A percentile compares a stretch with the other conserved stretches of the same genome.
phyloP scores from a whole-genome alignment of 1,284 basidiomycete genomes.

The Trichosporon asahii region DNA sequence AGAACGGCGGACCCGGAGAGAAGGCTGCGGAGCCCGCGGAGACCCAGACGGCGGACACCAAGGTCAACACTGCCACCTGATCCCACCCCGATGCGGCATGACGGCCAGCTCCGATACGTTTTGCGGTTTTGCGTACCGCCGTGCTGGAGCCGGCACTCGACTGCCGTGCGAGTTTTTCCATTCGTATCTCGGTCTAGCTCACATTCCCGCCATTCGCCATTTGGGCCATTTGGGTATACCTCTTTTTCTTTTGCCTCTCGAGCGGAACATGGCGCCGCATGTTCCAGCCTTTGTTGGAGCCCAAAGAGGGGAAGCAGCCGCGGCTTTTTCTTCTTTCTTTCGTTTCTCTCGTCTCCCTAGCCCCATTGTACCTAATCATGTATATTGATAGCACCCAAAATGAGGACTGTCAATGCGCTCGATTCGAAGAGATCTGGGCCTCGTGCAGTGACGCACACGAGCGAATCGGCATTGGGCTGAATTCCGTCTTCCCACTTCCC shows the following conservation, averaged over 20 bases:
- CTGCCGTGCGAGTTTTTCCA: neutral
- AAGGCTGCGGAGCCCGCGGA: no score
- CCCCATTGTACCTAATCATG: neutral
- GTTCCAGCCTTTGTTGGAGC: neutral
- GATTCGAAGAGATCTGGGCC: neutral
- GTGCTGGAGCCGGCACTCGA: neutral
- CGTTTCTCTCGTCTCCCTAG: neutral
- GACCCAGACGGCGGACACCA: no score
- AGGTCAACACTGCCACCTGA: neutral
- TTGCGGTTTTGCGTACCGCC: neutral
- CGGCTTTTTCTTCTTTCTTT: neutral
- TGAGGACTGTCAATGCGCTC: neutral
- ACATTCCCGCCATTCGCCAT: neutral
- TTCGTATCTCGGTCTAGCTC: neutral
- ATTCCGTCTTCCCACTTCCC: neutral
- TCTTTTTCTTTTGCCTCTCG: neutral
- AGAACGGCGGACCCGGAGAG: neutral
- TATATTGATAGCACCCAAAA: neutral
- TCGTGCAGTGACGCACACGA: neutral
- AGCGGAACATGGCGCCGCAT: no score
- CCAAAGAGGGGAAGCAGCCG: neutral
- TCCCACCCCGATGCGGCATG: neutral
- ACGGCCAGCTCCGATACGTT: neutral
- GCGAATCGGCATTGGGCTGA: neutral
- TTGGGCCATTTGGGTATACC: neutral